phyloP scores from a whole-genome alignment of 768 basidiomycete genomes.

The Amanita fuliginea region DNA sequence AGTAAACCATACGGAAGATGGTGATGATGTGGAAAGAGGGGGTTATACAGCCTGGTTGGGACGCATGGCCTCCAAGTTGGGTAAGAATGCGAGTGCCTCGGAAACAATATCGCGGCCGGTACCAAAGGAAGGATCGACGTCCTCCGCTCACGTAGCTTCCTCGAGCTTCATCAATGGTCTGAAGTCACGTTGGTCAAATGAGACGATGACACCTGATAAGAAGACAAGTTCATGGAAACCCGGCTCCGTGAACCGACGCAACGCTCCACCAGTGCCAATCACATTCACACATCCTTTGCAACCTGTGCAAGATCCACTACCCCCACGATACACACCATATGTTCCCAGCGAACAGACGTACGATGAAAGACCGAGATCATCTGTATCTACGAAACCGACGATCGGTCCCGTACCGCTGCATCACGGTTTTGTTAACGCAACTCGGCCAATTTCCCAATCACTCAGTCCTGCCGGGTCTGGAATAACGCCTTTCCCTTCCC shows the following conservation, averaged over 20 bases:
- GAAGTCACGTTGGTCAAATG: slow-evolving; percentile 25
- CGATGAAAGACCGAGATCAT: neutral
- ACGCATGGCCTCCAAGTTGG: slow-evolving; percentile 18
- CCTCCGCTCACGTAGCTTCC: slow-evolving; percentile 12
- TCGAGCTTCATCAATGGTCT: neutral
- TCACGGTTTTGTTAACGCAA: slow-evolving; percentile 10
- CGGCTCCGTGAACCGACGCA: neutral
- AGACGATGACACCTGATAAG: slow-evolving; percentile 10
- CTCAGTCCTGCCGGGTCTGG: neutral
- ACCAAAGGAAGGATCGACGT: slow-evolving; percentile 10
- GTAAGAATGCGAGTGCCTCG: slow-evolving; percentile 12
- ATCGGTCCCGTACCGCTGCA: slow-evolving; percentile 11
- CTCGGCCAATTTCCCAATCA: slow-evolving; percentile 9
- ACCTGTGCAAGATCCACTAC: neutral
- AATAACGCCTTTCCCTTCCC: slow-evolving; percentile 20
- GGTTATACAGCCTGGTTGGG: slow-evolving; percentile 22
- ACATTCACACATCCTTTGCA: neutral
- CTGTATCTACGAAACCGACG: neutral
- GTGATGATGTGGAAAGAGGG: slow-evolving; percentile 2
- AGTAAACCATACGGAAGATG: slow-evolving; percentile 4
- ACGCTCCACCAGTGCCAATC: neutral
- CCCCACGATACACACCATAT: neutral
- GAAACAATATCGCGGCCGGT: neutral
- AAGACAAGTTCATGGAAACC: slow-evolving; percentile 1
- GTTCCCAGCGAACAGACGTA: neutral